Evolutionary conservation across 2,329 filamentous ascomycete genomes (phyloP).

Genomic region (Albophoma yamanashiensis): DNA sequence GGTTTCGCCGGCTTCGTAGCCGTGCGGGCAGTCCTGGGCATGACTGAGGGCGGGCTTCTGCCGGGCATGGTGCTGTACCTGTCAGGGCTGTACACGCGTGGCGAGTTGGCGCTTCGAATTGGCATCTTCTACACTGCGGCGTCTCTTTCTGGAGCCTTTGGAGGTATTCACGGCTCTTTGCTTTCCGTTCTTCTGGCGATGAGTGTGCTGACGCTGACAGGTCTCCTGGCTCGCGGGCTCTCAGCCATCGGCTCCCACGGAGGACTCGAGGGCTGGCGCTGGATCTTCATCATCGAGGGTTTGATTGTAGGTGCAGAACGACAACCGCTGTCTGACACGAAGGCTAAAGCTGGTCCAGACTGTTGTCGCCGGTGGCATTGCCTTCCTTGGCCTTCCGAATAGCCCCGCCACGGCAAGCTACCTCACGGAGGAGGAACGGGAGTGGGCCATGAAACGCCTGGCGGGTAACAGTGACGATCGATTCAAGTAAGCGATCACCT

Average conservation of each 20-base stretch:
- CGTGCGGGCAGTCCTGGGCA: conserved; percentile 49
- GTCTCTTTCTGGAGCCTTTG: conserved; percentile 52
- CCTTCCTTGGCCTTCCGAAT: conserved; percentile 45
- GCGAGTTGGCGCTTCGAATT: conserved; percentile 51
- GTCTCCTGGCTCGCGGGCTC: conserved; percentile 47
- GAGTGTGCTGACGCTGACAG: neutral
- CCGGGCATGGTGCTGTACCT: conserved; percentile 61
- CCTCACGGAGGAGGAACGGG: conserved; percentile 39
- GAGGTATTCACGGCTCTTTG: conserved; percentile 15
- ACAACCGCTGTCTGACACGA: conserved; percentile 1
- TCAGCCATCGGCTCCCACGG: conserved; percentile 46
- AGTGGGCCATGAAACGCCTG: conserved; percentile 34
- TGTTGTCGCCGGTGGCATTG: conserved; percentile 37
- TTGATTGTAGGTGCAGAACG: conserved; percentile 27
- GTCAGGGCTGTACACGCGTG: conserved; percentile 48
- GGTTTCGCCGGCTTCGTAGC: conserved; percentile 47
- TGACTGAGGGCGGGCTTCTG: conserved; percentile 53
- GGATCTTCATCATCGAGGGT: conserved; percentile 53
- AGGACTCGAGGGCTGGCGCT: conserved; percentile 46
- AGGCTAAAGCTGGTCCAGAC: conserved; percentile 27
- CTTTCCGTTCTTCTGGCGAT: neutral
- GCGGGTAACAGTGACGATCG: conserved; percentile 22
- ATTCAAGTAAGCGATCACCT: conserved; percentile 16
- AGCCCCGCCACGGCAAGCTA: conserved; percentile 41
- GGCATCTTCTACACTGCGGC: conserved; percentile 60